Percentiles rank a stretch among this genome's conserved stretches.
These are phyloP conservation scores for Coccomyxa sp. DNA, from an alignment of 139 green algal species.

Conservation along the genomic window DNA sequence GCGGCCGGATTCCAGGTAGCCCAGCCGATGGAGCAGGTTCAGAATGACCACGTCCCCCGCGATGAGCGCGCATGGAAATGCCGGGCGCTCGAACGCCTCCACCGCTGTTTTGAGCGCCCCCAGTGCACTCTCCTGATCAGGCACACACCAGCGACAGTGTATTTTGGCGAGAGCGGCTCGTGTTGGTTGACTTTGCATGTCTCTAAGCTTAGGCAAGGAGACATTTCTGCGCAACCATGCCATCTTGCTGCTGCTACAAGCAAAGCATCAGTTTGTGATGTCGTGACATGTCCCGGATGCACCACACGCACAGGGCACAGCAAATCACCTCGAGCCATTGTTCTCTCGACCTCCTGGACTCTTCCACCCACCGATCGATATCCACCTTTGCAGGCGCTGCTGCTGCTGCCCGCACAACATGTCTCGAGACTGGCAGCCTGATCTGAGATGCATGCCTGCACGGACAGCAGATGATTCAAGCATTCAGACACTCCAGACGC, in stretches of 20 bases:
- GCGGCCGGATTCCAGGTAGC: slow-evolving; percentile 19
- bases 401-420: neutral
- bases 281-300: neutral
- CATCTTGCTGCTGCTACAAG: neutral
- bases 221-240: neutral
- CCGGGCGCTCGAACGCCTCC: slow-evolving; percentile 32
- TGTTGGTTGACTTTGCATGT: neutral
- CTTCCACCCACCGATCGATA: neutral
- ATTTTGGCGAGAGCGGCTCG: neutral
- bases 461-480: neutral
- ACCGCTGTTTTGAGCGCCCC: slow-evolving; percentile 27
- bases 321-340: neutral
- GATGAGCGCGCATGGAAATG: slow-evolving; percentile 57
- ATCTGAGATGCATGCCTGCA: neutral
- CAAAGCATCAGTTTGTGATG: neutral
- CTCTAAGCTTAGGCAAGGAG: neutral
- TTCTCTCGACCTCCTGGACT: neutral
- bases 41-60: slow-evolving; percentile 54
- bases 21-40: slow-evolving; percentile 41
- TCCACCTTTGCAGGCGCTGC: neutral
- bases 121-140: slow-evolving; percentile 43
- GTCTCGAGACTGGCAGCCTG: neutral
- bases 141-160: neutral
- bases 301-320: neutral
- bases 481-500: neutral